Evolutionary conservation across 2,329 filamentous ascomycete genomes (phyloP).

Genomic region (Rhynchosporium secalis): DNA sequence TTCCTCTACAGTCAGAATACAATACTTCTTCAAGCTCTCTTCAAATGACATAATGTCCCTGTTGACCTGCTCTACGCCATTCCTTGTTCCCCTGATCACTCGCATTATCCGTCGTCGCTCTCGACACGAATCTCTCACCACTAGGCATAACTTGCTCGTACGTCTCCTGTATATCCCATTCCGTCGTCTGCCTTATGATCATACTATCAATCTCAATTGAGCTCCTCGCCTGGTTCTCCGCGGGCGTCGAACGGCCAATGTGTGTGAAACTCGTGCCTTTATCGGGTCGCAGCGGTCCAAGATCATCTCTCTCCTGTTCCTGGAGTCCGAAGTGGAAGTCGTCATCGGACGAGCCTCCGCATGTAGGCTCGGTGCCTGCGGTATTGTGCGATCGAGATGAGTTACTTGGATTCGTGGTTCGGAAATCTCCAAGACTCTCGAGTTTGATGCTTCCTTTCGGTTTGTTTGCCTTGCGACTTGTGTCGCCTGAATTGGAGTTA

Average conservation of each 20-base stretch:
- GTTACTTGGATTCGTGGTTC: constrained; percentile 1
- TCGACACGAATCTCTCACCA: not conserved
- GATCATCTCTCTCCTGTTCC: constrained; percentile 2
- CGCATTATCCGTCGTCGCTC: not conserved
- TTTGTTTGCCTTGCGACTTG: constrained; percentile 15
- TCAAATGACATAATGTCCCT: constrained; percentile 7
- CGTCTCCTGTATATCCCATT: constrained; percentile 25
- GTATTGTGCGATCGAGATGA: not conserved
- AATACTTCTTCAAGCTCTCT: not conserved
- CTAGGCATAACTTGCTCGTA: not conserved
- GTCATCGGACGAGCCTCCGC: not conserved
- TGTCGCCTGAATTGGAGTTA: constrained; percentile 14
- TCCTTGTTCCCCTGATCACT: constrained; percentile 3
- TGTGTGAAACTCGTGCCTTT: constrained; percentile 19
- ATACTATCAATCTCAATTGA: constrained; percentile 24
- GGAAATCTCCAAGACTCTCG: constrained; percentile 11
- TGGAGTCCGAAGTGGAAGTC: constrained; percentile 14
- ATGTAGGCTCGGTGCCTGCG: not conserved
- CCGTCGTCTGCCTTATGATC: constrained; percentile 27
- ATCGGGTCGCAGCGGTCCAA: constrained; percentile 24
- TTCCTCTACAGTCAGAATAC: not conserved
- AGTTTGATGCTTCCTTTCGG: constrained; percentile 11
- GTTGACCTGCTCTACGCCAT: not conserved
- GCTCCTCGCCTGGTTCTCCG: constrained; percentile 18
- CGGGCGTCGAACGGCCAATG: constrained; percentile 22